phyloP scores from a whole-genome alignment of 2,329 filamentous ascomycete genomes.

The Colletotrichum sp. region DNA sequence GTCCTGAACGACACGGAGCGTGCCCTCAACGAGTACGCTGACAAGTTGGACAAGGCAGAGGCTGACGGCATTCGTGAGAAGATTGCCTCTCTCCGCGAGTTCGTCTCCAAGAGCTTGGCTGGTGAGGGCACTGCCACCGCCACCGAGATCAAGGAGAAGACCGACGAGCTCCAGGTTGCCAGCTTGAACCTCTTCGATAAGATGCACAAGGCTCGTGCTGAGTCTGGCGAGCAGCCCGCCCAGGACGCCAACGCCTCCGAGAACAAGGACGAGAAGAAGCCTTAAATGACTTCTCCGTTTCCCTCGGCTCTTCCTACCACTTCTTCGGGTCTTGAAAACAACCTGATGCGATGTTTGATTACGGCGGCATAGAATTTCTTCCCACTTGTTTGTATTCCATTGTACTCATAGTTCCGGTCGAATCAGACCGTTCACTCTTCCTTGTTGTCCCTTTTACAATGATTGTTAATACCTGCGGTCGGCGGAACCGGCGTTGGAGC shows the following conservation, averaged over 20 bases:
- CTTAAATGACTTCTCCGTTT: slow-evolving; percentile 48
- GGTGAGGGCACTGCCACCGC: slow-evolving; percentile 87
- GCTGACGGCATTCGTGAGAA: slow-evolving; percentile 93
- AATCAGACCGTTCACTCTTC: slow-evolving; percentile 30
- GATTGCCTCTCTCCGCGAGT: slow-evolving; percentile 84
- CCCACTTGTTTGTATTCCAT: slow-evolving; percentile 44
- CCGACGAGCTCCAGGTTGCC: slow-evolving; percentile 94
- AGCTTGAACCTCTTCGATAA: slow-evolving; percentile 98
- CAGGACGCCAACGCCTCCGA: slow-evolving; percentile 60
- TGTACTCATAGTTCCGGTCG: slow-evolving; percentile 57
- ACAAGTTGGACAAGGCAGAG: slow-evolving; percentile 96
- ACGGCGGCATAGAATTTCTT: slow-evolving; percentile 37
- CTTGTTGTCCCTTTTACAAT: slow-evolving; percentile 44
- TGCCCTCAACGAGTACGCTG: slow-evolving; percentile 94
- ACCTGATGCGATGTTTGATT: slow-evolving; percentile 31
- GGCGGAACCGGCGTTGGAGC: slow-evolving; percentile 57
- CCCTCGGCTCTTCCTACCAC: slow-evolving; percentile 8
- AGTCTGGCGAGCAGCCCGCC: slow-evolving; percentile 64
- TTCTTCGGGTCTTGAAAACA: not conserved
- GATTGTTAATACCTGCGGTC: slow-evolving; percentile 50
- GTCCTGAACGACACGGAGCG: slow-evolving; percentile 98
- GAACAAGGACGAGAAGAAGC: slow-evolving; percentile 78
- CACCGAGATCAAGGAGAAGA: slow-evolving; percentile 97
- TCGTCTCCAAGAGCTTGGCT: slow-evolving; percentile 91
- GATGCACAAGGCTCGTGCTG: slow-evolving; percentile 95